Conservation (phyloP, 2,329 filamentous ascomycete genomes). For the Metarhizium rileyi region DNA sequence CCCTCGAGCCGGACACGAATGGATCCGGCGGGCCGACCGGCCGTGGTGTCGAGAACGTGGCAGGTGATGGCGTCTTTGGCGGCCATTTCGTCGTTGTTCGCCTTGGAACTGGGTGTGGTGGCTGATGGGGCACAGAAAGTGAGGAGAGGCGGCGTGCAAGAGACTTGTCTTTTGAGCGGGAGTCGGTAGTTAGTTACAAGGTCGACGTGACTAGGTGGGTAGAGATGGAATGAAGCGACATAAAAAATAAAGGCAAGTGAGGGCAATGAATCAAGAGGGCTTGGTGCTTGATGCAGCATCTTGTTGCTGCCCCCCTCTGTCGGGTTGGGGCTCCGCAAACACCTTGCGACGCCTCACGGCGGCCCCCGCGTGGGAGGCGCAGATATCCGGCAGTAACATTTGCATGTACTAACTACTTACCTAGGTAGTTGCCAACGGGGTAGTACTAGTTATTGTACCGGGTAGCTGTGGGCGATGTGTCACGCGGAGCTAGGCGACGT, state of each 20-base stretch:
- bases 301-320: neutral
- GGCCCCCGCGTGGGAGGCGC: neutral
- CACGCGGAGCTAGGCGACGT: too few relatives aligned
- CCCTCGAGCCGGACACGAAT: conserved; percentile 56
- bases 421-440: too few relatives aligned
- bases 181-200: too few relatives aligned
- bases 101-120: neutral
- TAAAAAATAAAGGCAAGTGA: neutral
- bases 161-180: too few relatives aligned
- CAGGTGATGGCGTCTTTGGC: conserved; percentile 65
- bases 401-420: neutral
- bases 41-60: conserved; percentile 76
- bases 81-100: conserved; percentile 4
- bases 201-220: too few relatives aligned
- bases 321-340: neutral
- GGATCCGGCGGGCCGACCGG: conserved; percentile 56
- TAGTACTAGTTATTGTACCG: too few relatives aligned
- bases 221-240: neutral
- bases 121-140: neutral
- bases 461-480: too few relatives aligned
- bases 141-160: neutral
- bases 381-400: neutral
- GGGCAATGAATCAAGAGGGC: neutral
- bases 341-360: neutral
- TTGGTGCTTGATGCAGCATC: neutral